Percentiles rank a stretch among this genome's conserved stretches.
Evolutionary conservation across 176 grass and related monocot species (phyloP).

Genomic region (Zoysia japonica): DNA sequence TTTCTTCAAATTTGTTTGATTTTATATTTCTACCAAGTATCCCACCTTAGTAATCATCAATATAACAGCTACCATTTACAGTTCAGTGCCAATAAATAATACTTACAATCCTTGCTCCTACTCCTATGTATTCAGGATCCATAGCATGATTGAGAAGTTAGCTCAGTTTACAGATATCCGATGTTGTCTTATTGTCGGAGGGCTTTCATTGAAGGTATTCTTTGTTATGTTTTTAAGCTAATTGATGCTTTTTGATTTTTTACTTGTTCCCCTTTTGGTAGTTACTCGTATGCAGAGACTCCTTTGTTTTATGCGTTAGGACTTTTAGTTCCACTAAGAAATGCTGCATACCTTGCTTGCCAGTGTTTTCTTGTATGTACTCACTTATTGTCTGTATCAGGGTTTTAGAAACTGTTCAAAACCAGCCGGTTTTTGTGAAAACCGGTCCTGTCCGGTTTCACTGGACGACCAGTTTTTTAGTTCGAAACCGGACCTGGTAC

Average conservation of each 20-base stretch:
- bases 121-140: conserved; percentile 58
- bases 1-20: background rate
- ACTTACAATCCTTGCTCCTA: conserved; percentile 4
- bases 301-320: background rate
- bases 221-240: conserved; percentile 14
- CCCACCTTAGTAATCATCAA: background rate
- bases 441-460: too few relatives aligned
- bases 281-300: background rate
- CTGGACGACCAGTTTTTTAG: too few relatives aligned
- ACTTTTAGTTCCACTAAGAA: conserved; percentile 18
- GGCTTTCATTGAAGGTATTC: conserved; percentile 86
- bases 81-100: background rate
- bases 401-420: too few relatives aligned
- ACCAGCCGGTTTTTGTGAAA: too few relatives aligned
- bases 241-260: background rate
- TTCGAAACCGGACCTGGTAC: too few relatives aligned
- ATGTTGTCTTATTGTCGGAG: conserved; percentile 93
- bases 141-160: conserved; percentile 96
- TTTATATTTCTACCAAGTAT: background rate
- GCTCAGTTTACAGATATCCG: conserved; percentile 95
- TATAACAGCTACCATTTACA: background rate
- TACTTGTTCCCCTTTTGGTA: background rate
- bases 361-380: background rate
- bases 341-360: conserved; percentile 7
- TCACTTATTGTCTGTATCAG: background rate